phyloP scores from a whole-genome alignment of 441 rosid genomes.

The Metrosideros polymorpha region DNA sequence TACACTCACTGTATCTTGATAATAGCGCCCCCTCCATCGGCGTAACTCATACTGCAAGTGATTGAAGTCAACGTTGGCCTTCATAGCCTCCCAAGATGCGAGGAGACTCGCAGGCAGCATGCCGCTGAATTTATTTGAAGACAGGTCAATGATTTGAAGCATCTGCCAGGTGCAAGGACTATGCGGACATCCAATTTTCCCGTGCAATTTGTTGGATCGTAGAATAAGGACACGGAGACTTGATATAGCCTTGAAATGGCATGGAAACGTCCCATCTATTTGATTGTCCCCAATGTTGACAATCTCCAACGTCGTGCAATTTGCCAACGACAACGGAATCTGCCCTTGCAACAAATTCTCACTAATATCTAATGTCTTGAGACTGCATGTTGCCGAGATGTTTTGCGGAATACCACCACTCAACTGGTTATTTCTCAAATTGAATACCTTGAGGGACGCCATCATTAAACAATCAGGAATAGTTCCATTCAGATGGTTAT shows the following conservation, averaged over 20 bases:
- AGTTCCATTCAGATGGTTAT: slow-evolving; percentile 5
- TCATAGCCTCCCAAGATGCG: background rate
- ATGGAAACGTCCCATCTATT: background rate
- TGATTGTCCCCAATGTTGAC: background rate
- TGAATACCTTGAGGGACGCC: background rate
- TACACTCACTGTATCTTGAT: background rate
- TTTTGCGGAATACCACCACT: background rate
- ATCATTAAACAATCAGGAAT: slow-evolving; percentile 12
- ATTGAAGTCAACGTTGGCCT: background rate
- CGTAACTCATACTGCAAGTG: background rate
- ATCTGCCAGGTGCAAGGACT: accelerated
- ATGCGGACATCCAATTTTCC: background rate
- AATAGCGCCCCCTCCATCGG: accelerated
- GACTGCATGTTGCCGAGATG: accelerated
- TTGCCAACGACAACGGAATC: background rate
- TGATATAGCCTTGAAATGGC: background rate
- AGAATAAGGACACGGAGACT: background rate
- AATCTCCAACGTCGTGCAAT: background rate
- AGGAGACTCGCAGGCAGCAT: background rate
- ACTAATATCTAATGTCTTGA: background rate
- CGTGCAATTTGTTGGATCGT: background rate
- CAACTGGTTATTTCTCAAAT: background rate
- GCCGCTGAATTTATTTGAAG: background rate
- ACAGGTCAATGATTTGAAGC: background rate
- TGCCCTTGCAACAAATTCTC: background rate